Base-by-base conservation (phyloP, 1,139 yeast genomes). In the Citeromyces siamensis region DNA sequence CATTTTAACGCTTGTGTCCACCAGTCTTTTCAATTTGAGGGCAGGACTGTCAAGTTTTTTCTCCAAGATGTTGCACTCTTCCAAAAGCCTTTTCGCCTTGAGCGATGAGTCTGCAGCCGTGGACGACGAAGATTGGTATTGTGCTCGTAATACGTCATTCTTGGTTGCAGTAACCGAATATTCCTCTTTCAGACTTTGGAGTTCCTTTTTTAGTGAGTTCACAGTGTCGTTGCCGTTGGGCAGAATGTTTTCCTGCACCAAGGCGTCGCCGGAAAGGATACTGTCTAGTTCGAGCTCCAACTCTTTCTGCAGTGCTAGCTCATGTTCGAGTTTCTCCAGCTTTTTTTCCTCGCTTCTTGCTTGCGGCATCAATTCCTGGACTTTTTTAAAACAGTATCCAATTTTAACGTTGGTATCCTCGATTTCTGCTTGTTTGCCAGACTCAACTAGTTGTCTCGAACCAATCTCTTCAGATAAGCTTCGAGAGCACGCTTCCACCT, bases 41-140 rank as follows among this genome's bases (percentile, higher is more conserved):
- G 66, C 62, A 2, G 70, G 68, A 1, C 75, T 75, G 21, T 60
- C 53, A 4, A 67, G 45, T 42, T 66, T 66, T 5, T 44, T 43
- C 14, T 56, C 53, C 5, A 75, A 46, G 21, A 46, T 44, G 0
- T 46, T 51, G 32, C 60, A 56, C 8, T 48, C 47, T 1, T 48
- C 52, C 35, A 58, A 60, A 9, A 63, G 40, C 2, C 46, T 38
- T n/a, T 52, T 54, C 6, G 68, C 46, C 14, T 45, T 45, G 0
- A 52, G 49, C 1, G 80, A 64, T 23, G 60, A 47, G 34, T 67
- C 71, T 1, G 76, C 80, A 0, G 85, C 85, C 14, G 55, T 56
- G 0, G 74, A 56, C 0, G 84, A 75, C 21, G 58, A 56, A 5
- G 50, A 46, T 51, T 77, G 86, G 48, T 79, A 79, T 34, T 62